Evolutionary conservation across 2,329 filamentous ascomycete genomes (phyloP).

Genomic region (Phaeoacremonium minimum): DNA sequence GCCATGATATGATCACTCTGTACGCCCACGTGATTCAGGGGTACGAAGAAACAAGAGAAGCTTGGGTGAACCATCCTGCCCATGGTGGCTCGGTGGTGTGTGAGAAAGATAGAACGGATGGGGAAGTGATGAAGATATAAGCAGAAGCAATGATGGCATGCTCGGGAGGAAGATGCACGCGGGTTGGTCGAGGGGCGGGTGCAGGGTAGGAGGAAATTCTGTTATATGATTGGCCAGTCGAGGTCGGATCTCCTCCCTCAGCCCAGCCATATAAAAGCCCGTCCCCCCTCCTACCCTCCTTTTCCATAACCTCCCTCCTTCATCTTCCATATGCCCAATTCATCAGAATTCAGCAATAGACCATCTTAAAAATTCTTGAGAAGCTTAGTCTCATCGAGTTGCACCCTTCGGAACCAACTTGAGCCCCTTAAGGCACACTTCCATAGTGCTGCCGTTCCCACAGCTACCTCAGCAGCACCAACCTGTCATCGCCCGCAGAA

Average conservation of each 20-base stretch:
- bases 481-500: not conserved
- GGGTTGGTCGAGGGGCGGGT: constrained; percentile 4
- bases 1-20: too few relatives aligned
- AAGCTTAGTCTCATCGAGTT: constrained; percentile 1
- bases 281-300: constrained; percentile 2
- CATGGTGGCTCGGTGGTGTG: too few relatives aligned
- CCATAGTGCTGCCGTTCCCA: not conserved
- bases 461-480: not conserved
- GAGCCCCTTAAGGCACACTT: not conserved
- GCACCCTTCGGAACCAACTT: constrained; percentile 2
- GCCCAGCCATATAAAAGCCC: constrained; percentile 9
- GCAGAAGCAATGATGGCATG: too few relatives aligned
- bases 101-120: too few relatives aligned
- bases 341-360: constrained; percentile 4
- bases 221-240: constrained; percentile 8
- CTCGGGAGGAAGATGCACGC: too few relatives aligned
- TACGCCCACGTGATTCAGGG: too few relatives aligned
- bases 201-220: too few relatives aligned
- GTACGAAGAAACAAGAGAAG: too few relatives aligned
- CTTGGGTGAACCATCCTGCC: too few relatives aligned
- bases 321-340: constrained; percentile 1
- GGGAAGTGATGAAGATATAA: too few relatives aligned
- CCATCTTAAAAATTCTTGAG: constrained; percentile 4
- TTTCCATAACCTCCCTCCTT: constrained; percentile 3
- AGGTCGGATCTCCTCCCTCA: constrained; percentile 3